Evolutionary conservation across 2,329 filamentous ascomycete genomes (phyloP), one percentile per base, ranked within the genome.

Genomic region (Alternaria triticimaculans): DNA sequence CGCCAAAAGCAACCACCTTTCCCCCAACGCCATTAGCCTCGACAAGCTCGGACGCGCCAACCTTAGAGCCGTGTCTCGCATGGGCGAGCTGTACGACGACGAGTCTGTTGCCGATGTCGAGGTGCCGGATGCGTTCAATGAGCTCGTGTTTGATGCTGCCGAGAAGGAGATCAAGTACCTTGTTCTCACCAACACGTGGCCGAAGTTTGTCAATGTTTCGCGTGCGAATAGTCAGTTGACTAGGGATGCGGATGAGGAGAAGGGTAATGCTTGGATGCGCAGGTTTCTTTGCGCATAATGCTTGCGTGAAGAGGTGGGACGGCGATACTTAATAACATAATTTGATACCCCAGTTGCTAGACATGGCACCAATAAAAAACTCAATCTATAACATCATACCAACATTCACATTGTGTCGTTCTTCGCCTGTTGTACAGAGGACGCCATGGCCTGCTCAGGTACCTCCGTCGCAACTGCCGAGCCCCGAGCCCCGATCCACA

Each of bases 111-210:
- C 53, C 0, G 63, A 70, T 18, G 45, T 74, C 26, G 53, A 67
- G 21, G 68, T 79, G 9, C 76, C 75, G 4, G 67, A 69, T 0
- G 58, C 58, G 2, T 79, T 79, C 44, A 64, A 63, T 5, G 73
- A 77, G 26, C 64, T 71, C 41, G 64, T 79, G 0, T 79, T 79
- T 48, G 73, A 76, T 49, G 50, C 55, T 5, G 74, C 76, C 4
- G 76, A 79, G 67, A 66, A 57, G 10, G 74, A 76, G 63, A 77
- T 78, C 64, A 79, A 79, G 60, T 79, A 79, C 48, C 67, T 79
- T 10, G 71, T 78, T 6, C 70, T 79, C 9, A 78, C 74, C 7
- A 79, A 79, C 46, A 79, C 76, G 1, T 79, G 77, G 77, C 76
- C 76, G 2, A 79, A 77, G 60, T 79, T 77, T 58, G 74, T 79